Evolutionary conservation across 2,329 filamentous ascomycete species (phyloP), one percentile per base, ranked within the genome.

Genomic region (Exophiala sp.): DNA sequence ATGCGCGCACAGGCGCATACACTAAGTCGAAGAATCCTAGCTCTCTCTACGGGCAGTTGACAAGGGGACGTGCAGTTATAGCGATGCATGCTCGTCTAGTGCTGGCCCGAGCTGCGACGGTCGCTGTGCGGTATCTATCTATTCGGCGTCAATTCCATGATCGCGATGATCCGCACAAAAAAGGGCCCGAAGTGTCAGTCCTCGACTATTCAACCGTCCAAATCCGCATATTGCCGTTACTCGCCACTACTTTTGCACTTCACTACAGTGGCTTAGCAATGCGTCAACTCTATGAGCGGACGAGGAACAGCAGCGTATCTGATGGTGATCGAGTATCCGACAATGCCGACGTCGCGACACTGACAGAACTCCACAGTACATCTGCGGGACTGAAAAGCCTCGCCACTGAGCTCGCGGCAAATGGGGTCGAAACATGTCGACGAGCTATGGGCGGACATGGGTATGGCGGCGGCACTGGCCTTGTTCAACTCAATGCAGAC

Each of bases 361-460:
- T 90, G 29, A 85, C 87, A 0, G 86, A 90, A 65, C 73, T 90
- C 42, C 87, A 90, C 69, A 85, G 86, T 44, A 87, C 86, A 1
- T 89, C 87, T 1, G 89, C 86, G 63, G 86, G 86, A 39, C 74
- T 90, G 44, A 91, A 90, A 72, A 85, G 86, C 0, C 78, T 88
- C 51, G 84, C 83, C 20, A 88, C 84, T 58, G 85, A 82, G 8
- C 85, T 82, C 32, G 86, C 87, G 7, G 86, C 83, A 10, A 86
- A 90, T 63, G 87, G 87, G n/a, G 77, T 89, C 6, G 87, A 90
- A 62, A 78, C 85, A 6, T 89, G 86, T 68, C 83, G 87, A 53
- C 80, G 87, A 62, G 86, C 87, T 20, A 89, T 86, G 59, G 87
- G 87, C 68, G 87, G 72, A 79, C 77, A 80, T 62, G 77, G 78